phyloP scores from a whole-genome alignment of 2,329 filamentous ascomycete species.

The Fusarium neocosmosporiellum region DNA sequence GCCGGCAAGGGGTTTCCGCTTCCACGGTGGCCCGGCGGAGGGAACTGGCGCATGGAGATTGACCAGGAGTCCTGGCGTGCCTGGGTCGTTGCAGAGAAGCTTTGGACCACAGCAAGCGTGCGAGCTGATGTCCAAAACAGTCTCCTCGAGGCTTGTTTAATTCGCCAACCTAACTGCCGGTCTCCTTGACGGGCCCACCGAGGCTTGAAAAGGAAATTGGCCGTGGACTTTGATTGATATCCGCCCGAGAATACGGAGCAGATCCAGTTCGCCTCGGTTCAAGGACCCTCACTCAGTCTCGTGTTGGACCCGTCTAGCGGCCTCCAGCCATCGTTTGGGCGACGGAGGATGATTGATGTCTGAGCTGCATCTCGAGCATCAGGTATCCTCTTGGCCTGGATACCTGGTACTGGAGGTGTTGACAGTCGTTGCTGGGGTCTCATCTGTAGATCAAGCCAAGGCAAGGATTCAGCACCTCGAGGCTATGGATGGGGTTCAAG shows the following conservation, averaged over 20 bases:
- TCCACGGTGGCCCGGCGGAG: constrained; percentile 41
- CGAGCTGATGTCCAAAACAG: constrained; percentile 35
- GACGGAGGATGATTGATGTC: background rate
- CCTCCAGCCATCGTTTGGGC: background rate
- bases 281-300: constrained; percentile 11
- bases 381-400: background rate
- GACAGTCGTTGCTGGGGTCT: background rate
- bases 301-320: constrained; percentile 12
- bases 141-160: constrained; percentile 31
- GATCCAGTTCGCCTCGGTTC: constrained; percentile 28
- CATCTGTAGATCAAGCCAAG: background rate
- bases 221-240: constrained; percentile 30
- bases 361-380: background rate
- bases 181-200: constrained; percentile 30
- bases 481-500: background rate
- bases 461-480: background rate
- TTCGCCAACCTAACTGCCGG: constrained; percentile 43
- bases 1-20: constrained; percentile 47
- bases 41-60: constrained; percentile 37
- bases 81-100: constrained; percentile 22
- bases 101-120: constrained; percentile 24
- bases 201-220: constrained; percentile 29
- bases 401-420: background rate
- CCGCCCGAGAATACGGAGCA: constrained; percentile 26
- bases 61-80: constrained; percentile 32